A percentile compares a stretch with the other conserved stretches of the same genome.
Conservation (phyloP, 2,329 filamentous ascomycete species). For the Fusarium camptoceras region DNA sequence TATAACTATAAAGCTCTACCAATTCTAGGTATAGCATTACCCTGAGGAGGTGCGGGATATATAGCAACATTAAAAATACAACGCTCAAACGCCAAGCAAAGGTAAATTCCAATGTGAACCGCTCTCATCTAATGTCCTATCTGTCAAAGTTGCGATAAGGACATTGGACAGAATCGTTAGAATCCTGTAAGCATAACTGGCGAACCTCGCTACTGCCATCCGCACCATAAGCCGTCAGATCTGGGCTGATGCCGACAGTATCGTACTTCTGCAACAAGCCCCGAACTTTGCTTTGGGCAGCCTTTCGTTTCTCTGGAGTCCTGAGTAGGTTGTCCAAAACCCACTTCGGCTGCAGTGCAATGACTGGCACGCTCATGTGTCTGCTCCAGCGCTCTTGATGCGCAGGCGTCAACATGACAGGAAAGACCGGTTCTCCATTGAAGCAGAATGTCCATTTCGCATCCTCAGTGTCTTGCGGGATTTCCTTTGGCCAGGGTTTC, state of each 20-base stretch:
- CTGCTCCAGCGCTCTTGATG: slow-evolving; percentile 12
- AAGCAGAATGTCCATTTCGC: slow-evolving; percentile 7
- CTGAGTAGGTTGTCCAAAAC: background rate
- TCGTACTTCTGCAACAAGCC: slow-evolving; percentile 1
- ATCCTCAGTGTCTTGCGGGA: slow-evolving; percentile 2
- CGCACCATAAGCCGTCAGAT: slow-evolving; percentile 2
- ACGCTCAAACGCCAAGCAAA: background rate
- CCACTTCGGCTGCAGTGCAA: slow-evolving; percentile 3
- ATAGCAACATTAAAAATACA: background rate
- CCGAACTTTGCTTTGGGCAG: slow-evolving; percentile 9
- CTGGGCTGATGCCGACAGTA: background rate
- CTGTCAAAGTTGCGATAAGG: slow-evolving; percentile 5
- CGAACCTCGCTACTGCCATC: background rate
- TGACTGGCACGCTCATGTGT: slow-evolving; percentile 6
- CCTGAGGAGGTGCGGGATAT: background rate
- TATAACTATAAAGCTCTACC: background rate
- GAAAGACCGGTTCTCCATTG: background rate
- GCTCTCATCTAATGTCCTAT: too few relatives aligned
- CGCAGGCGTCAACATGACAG: slow-evolving; percentile 8
- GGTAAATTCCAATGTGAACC: background rate
- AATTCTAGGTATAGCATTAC: background rate
- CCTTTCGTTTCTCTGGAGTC: slow-evolving; percentile 6
- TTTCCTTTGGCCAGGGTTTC: background rate
- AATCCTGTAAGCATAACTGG: background rate
- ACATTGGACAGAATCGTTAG: slow-evolving; percentile 5